A percentile compares a stretch with the other conserved stretches of the same genome.
phyloP scores from a whole-genome alignment of 495 filamentous ascomycete genomes.

The Daldinia childiae region DNA sequence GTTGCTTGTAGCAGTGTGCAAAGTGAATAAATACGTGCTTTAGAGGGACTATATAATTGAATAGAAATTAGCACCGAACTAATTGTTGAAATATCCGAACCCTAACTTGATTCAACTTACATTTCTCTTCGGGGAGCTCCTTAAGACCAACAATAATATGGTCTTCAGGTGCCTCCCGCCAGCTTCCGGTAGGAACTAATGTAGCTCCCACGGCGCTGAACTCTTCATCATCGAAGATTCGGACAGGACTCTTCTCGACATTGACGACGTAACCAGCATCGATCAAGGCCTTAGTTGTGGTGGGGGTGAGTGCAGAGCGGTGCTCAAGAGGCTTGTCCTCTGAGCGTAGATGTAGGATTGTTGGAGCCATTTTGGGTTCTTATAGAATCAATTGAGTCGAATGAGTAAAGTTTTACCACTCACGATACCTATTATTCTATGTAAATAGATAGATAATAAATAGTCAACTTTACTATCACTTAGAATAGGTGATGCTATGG shows the following conservation, averaged over 20 bases:
- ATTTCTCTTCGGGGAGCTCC: slow-evolving; percentile 89
- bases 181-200: slow-evolving; percentile 83
- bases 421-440: not conserved
- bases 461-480: not conserved
- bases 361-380: slow-evolving; percentile 41
- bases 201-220: slow-evolving; percentile 72
- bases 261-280: slow-evolving; percentile 85
- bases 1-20: slow-evolving; percentile 66
- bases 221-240: slow-evolving; percentile 84
- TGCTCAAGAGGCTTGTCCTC: slow-evolving; percentile 68
- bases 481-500: slow-evolving; percentile 14
- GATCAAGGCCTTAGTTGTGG: slow-evolving; percentile 79
- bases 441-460: not conserved
- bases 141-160: slow-evolving; percentile 93
- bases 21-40: slow-evolving; percentile 90
- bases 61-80: slow-evolving; percentile 10
- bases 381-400: slow-evolving; percentile 12
- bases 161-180: slow-evolving; percentile 76
- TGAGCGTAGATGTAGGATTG: slow-evolving; percentile 56
- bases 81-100: not conserved
- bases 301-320: slow-evolving; percentile 63
- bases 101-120: slow-evolving; percentile 48
- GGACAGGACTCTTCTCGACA: slow-evolving; percentile 79
- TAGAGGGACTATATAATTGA: slow-evolving; percentile 67
- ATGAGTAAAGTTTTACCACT: slow-evolving; percentile 1